These are phyloP conservation scores for Danielia reshetovae DNA, from an alignment of 805 yeast species.

Conservation along the genomic window DNA sequence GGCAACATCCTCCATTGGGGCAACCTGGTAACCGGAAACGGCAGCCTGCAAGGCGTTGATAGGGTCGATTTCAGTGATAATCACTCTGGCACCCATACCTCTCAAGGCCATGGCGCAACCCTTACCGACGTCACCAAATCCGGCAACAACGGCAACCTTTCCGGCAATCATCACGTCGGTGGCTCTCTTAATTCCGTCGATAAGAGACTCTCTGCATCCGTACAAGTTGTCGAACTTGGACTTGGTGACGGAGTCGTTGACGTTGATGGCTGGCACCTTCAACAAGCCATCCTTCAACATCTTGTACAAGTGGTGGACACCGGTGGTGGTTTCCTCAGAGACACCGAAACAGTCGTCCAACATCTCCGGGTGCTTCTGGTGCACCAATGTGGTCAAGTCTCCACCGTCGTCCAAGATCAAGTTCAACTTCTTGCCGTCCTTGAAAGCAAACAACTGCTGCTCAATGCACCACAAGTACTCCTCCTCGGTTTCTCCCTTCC, in stretches of 20 bases:
- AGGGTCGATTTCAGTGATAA: conserved; percentile 97
- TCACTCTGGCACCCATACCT: conserved; percentile 99
- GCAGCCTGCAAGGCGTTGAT: conserved; percentile 99
- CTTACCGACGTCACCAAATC: conserved; percentile 99
- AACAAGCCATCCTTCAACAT: conserved; percentile 82
- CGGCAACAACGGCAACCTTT: conserved; percentile 98
- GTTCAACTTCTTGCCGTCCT: conserved; percentile 92
- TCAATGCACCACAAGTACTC: conserved; percentile 99
- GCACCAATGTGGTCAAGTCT: conserved; percentile 94
- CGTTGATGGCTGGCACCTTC: conserved; percentile 99
- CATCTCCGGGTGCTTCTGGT: conserved; percentile 97
- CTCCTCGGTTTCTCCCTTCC: conserved; percentile 99
- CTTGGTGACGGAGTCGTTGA: conserved; percentile 97
- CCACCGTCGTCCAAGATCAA: conserved; percentile 99
- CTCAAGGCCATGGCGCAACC: conserved; percentile 99
- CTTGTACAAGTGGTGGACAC: conserved; percentile 98
- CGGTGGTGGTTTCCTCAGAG: conserved; percentile 99
- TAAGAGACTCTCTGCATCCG: conserved; percentile 98
- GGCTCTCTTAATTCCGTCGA: conserved; percentile 99
- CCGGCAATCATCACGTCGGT: conserved; percentile 99
- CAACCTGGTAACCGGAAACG: conserved; percentile 96
- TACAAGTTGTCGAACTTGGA: conserved; percentile 98
- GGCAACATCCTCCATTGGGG: conserved; percentile 92
- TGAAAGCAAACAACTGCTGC: conserved; percentile 97
- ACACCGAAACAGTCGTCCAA: conserved; percentile 91